Base-by-base conservation (phyloP, 129 eudicot species). In the Erigeron canadensis region DNA sequence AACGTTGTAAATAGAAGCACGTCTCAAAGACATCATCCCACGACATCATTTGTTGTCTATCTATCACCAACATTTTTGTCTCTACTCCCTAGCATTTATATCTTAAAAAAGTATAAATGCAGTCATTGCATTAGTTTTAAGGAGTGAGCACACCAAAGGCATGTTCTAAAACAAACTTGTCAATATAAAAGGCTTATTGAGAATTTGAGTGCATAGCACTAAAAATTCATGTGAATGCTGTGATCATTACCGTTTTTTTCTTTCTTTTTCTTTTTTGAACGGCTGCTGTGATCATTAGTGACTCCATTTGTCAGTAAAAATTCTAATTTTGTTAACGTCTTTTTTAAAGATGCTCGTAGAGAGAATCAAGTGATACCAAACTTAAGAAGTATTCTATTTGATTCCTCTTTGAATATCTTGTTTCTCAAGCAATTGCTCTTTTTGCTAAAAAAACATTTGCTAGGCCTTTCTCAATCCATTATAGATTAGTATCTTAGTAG, bases 261-360 rank as follows among this genome's bases (percentile, higher is more conserved):
- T n/a, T n/a, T n/a, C n/a, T n/a, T n/a, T n/a, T n/a, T n/a, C n/a
- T n/a, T n/a, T n/a, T n/a, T n/a, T n/a, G n/a, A n/a, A n/a, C n/a
- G n/a, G n/a, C n/a, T n/a, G n/a, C n/a, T n/a, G n/a, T 34, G 45
- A 67, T 48, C 7, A 44, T 39, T 9, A 21, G 13, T 45, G 34
- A 46, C 60, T 62, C 38, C 77, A 16, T 17, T 46, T 61, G 64
- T 63, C 38, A 74, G 39, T 40, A 19, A 38, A 74, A 51, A 19
- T 18, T 38, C 11, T 63, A 48, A 8, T 19, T 21, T 5, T 28
- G 70, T 55, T 1, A 37, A 15, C 17, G 15, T 39, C 39, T 8
- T 13, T 18, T 56, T 41, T 12, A 71, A 71, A 15, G 56, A 56
- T 0, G 13, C 23, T 1, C 5, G 7, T 5, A 69, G 16, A 21